These are phyloP conservation scores for Macrophomina tecta DNA, from an alignment of 2,329 filamentous ascomycete species.

Conservation along the genomic window DNA sequence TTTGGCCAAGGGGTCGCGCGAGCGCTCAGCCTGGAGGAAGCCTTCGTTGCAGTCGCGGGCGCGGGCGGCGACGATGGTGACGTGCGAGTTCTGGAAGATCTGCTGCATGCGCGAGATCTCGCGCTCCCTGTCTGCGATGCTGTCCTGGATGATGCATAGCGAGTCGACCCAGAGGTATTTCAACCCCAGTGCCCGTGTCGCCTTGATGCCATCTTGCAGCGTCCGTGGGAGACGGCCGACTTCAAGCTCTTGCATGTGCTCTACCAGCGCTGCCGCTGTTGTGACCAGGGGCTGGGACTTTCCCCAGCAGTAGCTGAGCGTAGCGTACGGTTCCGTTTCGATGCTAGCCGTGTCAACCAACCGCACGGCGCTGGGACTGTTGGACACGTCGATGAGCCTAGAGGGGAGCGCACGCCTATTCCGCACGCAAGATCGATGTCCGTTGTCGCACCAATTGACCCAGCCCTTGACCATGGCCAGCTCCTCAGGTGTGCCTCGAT, in stretches of 20 bases:
- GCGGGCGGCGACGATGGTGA: constrained; percentile 20
- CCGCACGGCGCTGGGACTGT: neutral
- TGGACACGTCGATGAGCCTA: constrained; percentile 16
- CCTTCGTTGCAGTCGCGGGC: constrained; percentile 13
- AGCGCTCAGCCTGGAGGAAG: constrained; percentile 16
- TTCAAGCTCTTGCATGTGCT: constrained; percentile 14
- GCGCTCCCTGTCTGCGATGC: constrained; percentile 16
- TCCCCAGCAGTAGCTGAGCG: constrained; percentile 24
- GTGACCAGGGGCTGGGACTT: neutral
- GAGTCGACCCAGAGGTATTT: constrained; percentile 29
- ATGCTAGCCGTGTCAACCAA: constrained; percentile 1
- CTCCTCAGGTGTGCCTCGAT: constrained; percentile 15
- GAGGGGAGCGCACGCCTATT: constrained; percentile 16
- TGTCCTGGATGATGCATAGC: constrained; percentile 28
- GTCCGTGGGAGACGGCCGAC: constrained; percentile 20
- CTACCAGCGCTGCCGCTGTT: neutral
- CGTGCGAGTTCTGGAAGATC: constrained; percentile 18
- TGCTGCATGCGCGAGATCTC: constrained; percentile 24
- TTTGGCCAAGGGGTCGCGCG: neutral
- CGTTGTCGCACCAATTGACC: constrained; percentile 23
- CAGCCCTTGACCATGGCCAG: constrained; percentile 8
- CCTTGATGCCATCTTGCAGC: constrained; percentile 23
- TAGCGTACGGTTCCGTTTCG: constrained; percentile 15
- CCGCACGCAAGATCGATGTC: neutral
- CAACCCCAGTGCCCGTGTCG: constrained; percentile 21